A percentile compares a stretch with the other conserved stretches of the same genome.
Evolutionary conservation across 805 yeast species (phyloP).

Genomic region (Wickerhamomyces rabaulensis): DNA sequence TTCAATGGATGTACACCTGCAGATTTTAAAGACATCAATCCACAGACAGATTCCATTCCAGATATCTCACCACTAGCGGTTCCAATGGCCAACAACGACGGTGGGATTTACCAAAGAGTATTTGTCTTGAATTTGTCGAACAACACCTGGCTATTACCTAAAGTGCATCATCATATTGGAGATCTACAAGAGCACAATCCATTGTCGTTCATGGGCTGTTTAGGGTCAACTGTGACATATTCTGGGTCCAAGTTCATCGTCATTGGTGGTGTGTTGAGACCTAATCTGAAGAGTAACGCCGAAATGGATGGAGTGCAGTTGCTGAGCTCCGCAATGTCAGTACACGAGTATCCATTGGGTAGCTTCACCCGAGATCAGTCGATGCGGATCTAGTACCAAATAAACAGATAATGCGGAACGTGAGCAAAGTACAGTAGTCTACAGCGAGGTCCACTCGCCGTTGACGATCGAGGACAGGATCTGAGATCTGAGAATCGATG

Average conservation of each 20-base stretch:
- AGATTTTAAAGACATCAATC: conserved; percentile 1
- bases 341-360: conserved; percentile 10
- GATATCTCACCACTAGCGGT: conserved; percentile 12
- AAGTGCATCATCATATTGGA: conserved; percentile 10
- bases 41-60: neutral
- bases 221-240: conserved; percentile 8
- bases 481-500: too few species aligned
- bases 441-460: too few species aligned
- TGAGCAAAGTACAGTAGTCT: too few species aligned
- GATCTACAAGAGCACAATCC: neutral
- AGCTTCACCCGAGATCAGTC: conserved; percentile 2
- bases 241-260: conserved; percentile 11
- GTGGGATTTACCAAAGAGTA: conserved; percentile 6
- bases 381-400: neutral
- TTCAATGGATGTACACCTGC: conserved; percentile 15
- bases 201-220: conserved; percentile 5
- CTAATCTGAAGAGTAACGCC: neutral
- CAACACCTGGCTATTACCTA: conserved; percentile 13
- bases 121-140: conserved; percentile 12
- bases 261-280: conserved; percentile 14
- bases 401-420: too few species aligned
- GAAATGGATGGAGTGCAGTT: neutral
- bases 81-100: neutral
- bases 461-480: too few species aligned
- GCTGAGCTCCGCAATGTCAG: conserved; percentile 1